Base-by-base conservation (phyloP, 2,329 filamentous ascomycete genomes). In the Sclerotinia glacialis region DNA sequence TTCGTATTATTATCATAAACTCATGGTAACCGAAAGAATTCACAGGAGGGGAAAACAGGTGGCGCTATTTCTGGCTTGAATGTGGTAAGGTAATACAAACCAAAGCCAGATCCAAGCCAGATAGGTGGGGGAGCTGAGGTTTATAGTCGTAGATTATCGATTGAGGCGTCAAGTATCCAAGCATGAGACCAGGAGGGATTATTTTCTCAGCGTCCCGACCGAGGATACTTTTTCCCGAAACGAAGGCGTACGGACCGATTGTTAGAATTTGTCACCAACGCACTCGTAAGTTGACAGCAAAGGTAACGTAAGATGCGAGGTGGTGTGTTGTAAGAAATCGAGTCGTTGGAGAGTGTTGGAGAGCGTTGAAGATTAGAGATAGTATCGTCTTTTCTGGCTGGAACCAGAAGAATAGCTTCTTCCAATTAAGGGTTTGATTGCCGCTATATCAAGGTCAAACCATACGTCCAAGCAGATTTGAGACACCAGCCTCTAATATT, bases 91-190 rank as follows among this genome's bases (percentile, higher is more conserved):
- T 58, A 47, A 18, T 52, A 56, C 26, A 47, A 47, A n/a, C 23
- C 21, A 37, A 26, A 34, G 11, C 40, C n/a, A 37, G 52, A 56
- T 37, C 14, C 18, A 26, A 37, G 28, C 44, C 56, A 59, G 59
- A 28, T 28, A 21, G 31, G 46, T 62, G 46, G 49, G 50, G 52
- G 37, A 64, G 61, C 61, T 64, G 62, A 58, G 62, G 62, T 26
- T 58, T 49, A 58, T 64, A 47, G 50, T 64, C n/a, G 42, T 37
- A 46, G 31, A 47, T 58, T 65, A 65, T 65, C 52, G 62, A 65
- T 65, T 49, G 62, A 59, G 62, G 62, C 62, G 62, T 58, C 1
- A 23, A 46, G 23, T 28, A 23, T 21, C 28, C 21, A 64, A 65
- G 50, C 60, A 63, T 63, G 60, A 63, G 60, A 52, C 47, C 60